A percentile compares a stretch with the other conserved stretches of the same genome.
Conservation (phyloP, 257 asterid species). For the Scutellaria barbata region DNA sequence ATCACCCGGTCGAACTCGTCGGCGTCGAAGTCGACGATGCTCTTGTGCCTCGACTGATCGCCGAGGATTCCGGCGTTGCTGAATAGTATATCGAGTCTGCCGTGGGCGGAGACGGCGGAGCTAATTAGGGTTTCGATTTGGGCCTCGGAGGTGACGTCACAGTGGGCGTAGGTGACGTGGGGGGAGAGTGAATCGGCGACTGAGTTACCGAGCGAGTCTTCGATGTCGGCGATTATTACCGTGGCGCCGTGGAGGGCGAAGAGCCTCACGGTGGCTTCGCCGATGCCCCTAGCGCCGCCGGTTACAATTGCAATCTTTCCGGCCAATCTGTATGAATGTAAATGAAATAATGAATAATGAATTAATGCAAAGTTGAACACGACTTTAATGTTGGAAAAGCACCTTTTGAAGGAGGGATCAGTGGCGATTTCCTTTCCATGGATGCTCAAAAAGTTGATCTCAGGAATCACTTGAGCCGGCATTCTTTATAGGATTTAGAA, state of each 20-base stretch:
- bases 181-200: slow-evolving; percentile 52
- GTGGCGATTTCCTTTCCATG: slow-evolving; percentile 43
- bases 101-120: slow-evolving; percentile 19
- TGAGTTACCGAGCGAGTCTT: slow-evolving; percentile 54
- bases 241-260: slow-evolving; percentile 71
- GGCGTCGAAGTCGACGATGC: slow-evolving; percentile 57
- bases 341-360: background rate
- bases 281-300: slow-evolving; percentile 86
- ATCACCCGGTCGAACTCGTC: slow-evolving; percentile 35
- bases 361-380: background rate
- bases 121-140: slow-evolving; percentile 36
- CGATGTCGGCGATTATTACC: slow-evolving; percentile 69
- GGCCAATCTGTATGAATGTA: slow-evolving; percentile 48
- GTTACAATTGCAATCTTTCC: slow-evolving; percentile 77
- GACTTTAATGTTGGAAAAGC: background rate
- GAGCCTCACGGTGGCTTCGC: slow-evolving; percentile 73
- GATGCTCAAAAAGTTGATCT: slow-evolving; percentile 34
- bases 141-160: slow-evolving; percentile 68
- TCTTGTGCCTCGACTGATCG: slow-evolving; percentile 32
- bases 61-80: slow-evolving; percentile 36
- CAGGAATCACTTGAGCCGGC: slow-evolving; percentile 57
- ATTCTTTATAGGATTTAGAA: slow-evolving; percentile 11
- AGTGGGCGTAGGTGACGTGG: slow-evolving; percentile 52
- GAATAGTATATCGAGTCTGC: slow-evolving; percentile 32
- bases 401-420: slow-evolving; percentile 47